A percentile compares a stretch with the other conserved stretches of the same genome.
Conservation (phyloP, 306 rosid genomes). For the Myrica gale region DNA sequence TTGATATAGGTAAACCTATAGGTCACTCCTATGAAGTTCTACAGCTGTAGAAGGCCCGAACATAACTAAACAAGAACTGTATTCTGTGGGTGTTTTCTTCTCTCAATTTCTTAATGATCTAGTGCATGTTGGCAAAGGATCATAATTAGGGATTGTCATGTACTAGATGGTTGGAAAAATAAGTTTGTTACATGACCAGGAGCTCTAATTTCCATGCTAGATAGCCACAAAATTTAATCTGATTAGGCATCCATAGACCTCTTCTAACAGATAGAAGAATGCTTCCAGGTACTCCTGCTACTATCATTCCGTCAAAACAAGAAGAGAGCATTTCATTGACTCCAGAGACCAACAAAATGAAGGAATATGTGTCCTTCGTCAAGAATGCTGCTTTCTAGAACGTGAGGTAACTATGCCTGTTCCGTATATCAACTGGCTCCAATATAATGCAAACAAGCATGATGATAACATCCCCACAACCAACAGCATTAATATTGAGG, state of each 20-base stretch:
- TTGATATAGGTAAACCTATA: background rate
- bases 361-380: background rate
- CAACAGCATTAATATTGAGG: background rate
- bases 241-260: background rate
- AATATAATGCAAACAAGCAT: background rate
- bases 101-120: constrained; percentile 4
- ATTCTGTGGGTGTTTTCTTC: constrained; percentile 7
- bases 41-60: constrained; percentile 1
- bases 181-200: background rate
- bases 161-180: background rate
- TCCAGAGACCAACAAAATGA: background rate
- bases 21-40: background rate
- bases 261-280: background rate
- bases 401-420: no score
- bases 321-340: background rate
- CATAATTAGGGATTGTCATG: background rate
- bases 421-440: background rate
- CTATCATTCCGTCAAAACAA: background rate
- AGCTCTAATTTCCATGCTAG: background rate
- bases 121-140: background rate
- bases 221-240: background rate
- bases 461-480: background rate
- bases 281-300: background rate
- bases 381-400: background rate
- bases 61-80: constrained; percentile 8